phyloP scores from a whole-genome alignment of 768 basidiomycete genomes.

The Leccinum boreale region DNA sequence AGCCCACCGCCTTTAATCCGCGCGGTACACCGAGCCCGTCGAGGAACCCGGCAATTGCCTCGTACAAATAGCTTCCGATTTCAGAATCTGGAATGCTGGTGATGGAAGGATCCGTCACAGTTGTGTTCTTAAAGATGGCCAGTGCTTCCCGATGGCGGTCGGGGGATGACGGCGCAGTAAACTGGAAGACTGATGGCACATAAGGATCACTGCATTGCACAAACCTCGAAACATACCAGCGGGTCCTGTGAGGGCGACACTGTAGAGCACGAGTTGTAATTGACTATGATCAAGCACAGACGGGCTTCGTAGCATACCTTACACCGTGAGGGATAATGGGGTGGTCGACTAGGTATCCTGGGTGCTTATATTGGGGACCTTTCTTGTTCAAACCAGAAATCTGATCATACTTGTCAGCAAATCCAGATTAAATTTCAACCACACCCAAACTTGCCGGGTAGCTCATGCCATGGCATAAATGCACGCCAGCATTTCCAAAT shows the following conservation, averaged over 20 bases:
- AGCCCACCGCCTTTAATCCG: conserved; percentile 80
- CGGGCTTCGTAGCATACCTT: conserved; percentile 40
- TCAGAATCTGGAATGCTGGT: conserved; percentile 73
- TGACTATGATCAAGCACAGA: neutral
- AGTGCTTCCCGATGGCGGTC: conserved; percentile 87
- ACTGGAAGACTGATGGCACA: conserved; percentile 70
- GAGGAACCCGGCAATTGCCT: conserved; percentile 86
- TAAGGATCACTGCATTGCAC: neutral
- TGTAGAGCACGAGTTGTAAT: conserved; percentile 20
- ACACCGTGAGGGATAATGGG: conserved; percentile 95
- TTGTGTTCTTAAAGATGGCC: conserved; percentile 73
- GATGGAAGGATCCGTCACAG: conserved; percentile 65
- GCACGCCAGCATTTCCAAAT: conserved; percentile 91
- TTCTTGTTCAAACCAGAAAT: conserved; percentile 94
- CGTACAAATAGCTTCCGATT: conserved; percentile 74
- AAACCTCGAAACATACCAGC: conserved; percentile 48
- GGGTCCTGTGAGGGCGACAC: conserved; percentile 87
- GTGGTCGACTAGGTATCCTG: conserved; percentile 79
- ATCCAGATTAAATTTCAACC: neutral
- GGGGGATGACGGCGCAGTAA: conserved; percentile 92
- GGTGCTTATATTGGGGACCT: conserved; percentile 88
- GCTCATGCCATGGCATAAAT: conserved; percentile 87
- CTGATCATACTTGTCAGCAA: conserved; percentile 34
- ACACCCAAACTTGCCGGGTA: conserved; percentile 57
- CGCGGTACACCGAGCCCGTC: conserved; percentile 82